Evolutionary conservation across 2,329 filamentous ascomycete genomes (phyloP).

Genomic region (Fonsecaea multimorphosa): DNA sequence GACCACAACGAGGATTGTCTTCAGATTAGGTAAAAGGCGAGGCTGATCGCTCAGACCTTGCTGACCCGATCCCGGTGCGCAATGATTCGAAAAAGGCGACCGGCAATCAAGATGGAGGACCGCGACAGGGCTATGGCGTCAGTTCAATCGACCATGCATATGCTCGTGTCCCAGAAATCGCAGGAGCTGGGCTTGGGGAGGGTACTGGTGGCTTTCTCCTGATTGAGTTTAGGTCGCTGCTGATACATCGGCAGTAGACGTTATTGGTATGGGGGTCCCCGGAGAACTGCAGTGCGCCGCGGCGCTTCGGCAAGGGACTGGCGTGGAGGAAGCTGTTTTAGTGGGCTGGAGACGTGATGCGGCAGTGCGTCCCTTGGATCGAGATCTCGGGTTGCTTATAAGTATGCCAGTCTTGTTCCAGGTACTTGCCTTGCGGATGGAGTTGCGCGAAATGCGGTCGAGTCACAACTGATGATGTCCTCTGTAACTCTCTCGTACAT

Average conservation of each 20-base stretch:
- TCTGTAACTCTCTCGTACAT: not conserved
- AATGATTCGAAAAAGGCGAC: constrained; percentile 8
- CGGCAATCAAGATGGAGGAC: not conserved
- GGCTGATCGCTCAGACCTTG: constrained; percentile 18
- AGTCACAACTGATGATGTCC: not conserved
- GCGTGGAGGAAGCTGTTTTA: constrained; percentile 17
- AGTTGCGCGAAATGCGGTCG: not conserved
- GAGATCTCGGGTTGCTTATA: constrained; percentile 24
- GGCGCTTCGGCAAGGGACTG: constrained; percentile 19
- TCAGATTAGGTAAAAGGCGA: constrained; percentile 32
- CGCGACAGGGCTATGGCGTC: constrained; percentile 2
- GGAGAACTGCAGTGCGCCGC: constrained; percentile 20
- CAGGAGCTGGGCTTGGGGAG: constrained; percentile 14
- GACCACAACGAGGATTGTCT: not conserved
- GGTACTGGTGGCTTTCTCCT: constrained; percentile 32
- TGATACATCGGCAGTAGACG: constrained; percentile 29
- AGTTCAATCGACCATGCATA: constrained; percentile 7
- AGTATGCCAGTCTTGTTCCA: constrained; percentile 19
- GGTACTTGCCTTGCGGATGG: constrained; percentile 10
- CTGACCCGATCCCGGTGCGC: constrained; percentile 7
- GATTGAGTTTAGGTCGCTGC: constrained; percentile 33
- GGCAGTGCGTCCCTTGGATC: constrained; percentile 7
- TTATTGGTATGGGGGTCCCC: constrained; percentile 26
- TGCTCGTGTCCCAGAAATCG: constrained; percentile 12
- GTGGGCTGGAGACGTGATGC: constrained; percentile 8